Conservation (phyloP, 1,284 basidiomycete species). For the Waitea zeae region DNA sequence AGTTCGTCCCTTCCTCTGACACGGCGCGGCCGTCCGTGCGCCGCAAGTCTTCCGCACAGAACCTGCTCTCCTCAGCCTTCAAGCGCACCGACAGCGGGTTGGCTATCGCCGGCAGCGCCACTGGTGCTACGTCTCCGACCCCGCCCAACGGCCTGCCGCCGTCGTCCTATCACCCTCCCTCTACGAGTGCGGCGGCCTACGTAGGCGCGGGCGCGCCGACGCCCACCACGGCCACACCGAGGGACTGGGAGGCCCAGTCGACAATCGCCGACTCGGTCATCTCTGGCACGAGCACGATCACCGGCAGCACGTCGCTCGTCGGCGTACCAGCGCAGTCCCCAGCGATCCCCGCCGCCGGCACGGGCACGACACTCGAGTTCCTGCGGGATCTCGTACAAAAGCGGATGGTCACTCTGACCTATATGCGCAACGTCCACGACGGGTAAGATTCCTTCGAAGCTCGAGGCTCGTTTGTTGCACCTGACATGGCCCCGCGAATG, state of each 20-base stretch:
- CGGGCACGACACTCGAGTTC: slow-evolving; percentile 58
- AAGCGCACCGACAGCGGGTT: slow-evolving; percentile 10
- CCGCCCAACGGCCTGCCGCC: slow-evolving; percentile 9
- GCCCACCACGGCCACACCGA: slow-evolving; percentile 24
- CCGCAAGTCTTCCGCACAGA: slow-evolving; percentile 71
- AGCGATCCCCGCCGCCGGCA: slow-evolving; percentile 24
- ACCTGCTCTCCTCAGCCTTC: slow-evolving; percentile 66
- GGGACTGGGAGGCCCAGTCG: slow-evolving; percentile 54
- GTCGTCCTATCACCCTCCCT: background rate
- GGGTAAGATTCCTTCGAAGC: slow-evolving; percentile 46
- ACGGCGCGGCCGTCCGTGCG: slow-evolving; percentile 49
- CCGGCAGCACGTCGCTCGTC: slow-evolving; percentile 10
- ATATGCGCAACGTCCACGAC: slow-evolving; percentile 69
- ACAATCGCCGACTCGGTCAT: slow-evolving; percentile 21
- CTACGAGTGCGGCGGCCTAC: background rate
- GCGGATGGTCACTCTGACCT: slow-evolving; percentile 68
- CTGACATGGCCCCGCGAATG: slow-evolving; percentile 4
- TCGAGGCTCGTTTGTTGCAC: slow-evolving; percentile 4
- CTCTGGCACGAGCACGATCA: slow-evolving; percentile 28
- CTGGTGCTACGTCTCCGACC: slow-evolving; percentile 14
- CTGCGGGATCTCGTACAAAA: slow-evolving; percentile 65
- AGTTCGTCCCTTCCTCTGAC: too few species aligned
- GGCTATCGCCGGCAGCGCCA: too few species aligned
- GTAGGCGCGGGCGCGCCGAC: slow-evolving; percentile 11
- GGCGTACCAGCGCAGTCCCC: slow-evolving; percentile 18